Evolutionary conservation across 495 filamentous ascomycete genomes (phyloP).

Genomic region (Cenococcum geophilum): DNA sequence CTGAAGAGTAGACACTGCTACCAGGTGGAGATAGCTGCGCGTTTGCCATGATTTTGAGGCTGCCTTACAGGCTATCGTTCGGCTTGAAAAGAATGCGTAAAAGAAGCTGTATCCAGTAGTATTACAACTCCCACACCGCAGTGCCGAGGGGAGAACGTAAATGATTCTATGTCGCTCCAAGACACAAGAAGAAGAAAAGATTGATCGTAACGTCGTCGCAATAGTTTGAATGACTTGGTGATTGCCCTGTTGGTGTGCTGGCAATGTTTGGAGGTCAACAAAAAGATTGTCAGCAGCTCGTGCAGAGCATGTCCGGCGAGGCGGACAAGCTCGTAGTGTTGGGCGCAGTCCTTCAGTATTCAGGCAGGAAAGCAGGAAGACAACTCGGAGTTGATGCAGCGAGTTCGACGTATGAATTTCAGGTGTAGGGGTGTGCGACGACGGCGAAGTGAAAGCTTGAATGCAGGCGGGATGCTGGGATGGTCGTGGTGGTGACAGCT

Average conservation of each 20-base stretch:
- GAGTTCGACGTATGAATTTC: too few species aligned
- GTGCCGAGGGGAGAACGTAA: background rate
- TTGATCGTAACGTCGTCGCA: slow-evolving; percentile 26
- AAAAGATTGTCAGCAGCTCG: slow-evolving; percentile 2
- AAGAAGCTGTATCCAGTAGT: slow-evolving; percentile 1
- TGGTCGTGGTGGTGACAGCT: too few species aligned
- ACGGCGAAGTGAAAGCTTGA: too few species aligned
- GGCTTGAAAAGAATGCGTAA: background rate
- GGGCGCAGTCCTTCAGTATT: slow-evolving; percentile 6
- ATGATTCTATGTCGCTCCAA: background rate
- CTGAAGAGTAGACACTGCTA: slow-evolving; percentile 73
- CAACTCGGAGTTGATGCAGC: too few species aligned
- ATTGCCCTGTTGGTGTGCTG: slow-evolving; percentile 21
- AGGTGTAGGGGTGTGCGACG: too few species aligned
- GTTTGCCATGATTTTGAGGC: slow-evolving; percentile 20
- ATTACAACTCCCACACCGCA: slow-evolving; percentile 12
- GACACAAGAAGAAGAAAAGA: background rate
- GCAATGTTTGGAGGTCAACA: slow-evolving; percentile 18
- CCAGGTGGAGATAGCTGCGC: slow-evolving; percentile 62
- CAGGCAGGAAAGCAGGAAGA: background rate
- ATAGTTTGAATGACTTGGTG: slow-evolving; percentile 7
- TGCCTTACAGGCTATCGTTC: background rate
- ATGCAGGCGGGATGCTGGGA: too few species aligned
- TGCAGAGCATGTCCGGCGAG: slow-evolving; percentile 20
- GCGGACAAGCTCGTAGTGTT: slow-evolving; percentile 20